Base-by-base conservation (phyloP, 208 protist genomes). In the Acanthamoeba culbertsoni region DNA sequence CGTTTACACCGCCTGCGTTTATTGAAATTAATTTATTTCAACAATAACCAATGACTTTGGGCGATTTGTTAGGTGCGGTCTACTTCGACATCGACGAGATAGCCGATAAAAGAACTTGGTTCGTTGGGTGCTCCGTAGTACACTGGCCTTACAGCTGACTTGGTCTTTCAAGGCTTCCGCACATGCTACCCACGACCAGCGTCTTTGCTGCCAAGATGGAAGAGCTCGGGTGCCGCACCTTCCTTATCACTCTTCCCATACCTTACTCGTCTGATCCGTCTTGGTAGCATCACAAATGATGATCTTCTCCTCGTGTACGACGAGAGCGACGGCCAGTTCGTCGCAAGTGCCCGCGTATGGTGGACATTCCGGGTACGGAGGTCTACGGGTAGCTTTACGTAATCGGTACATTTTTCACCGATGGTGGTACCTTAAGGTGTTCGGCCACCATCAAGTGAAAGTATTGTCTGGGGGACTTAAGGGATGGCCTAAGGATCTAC, bases 51-150 rank as follows among this genome's bases (percentile, higher is more conserved):
- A 3, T 10, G 7, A 8, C 8, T 55, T 51, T 43, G 8, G 20
- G 8, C 46, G 40, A 10, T 82, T n/a, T 82, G 33, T 35, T 55
- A 86, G 77, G 77, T 6, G 77, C 77, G 7, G n/a, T 86, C n/a
- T 86, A 62, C 46, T 86, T 86, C 8, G 77, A 86, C 51, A 86
- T 86, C 26, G 77, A 86, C 31, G 77, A 86, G 0, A 59, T 86
- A 6, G 43, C 77, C 18, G 77, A 86, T 35, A 86, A 86, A 46
- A 86, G 28, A 8, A 86, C 77, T 0, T 77, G 68, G 68, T 77
- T 48, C 37, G 63, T 42, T 3, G 18, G 5, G 14, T 59, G 51
- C 51, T 59, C 23, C 16, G 18, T 8, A 12, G 28, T 20, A 62
- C 14, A 31, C 20, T 3, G 23, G 53, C 53, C 53, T 57, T 23